Evolutionary conservation across 2,329 filamentous ascomycete species (phyloP).

Genomic region (Macrophomina tecta): DNA sequence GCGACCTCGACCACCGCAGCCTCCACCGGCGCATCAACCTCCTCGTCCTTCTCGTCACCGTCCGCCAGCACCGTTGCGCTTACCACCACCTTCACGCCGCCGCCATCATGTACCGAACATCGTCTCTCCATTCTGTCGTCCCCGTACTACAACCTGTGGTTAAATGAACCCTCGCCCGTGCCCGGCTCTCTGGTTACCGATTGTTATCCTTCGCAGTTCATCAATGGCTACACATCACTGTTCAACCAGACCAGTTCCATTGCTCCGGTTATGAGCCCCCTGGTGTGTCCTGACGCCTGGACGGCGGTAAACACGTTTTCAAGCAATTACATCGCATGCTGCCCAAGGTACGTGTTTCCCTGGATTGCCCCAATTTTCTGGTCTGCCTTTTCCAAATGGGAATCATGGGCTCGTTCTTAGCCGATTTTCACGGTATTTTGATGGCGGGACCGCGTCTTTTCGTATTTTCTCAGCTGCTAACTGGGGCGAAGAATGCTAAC

Average conservation of each 20-base stretch:
- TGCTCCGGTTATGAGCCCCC: conserved; percentile 37
- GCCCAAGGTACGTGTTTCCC: conserved; percentile 34
- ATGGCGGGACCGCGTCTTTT: no score
- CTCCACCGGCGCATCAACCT: background rate
- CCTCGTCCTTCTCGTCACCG: conserved; percentile 2
- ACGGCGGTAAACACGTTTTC: conserved; percentile 33
- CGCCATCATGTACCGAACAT: conserved; percentile 36
- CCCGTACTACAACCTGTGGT: conserved; percentile 36
- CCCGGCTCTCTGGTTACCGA: conserved; percentile 32
- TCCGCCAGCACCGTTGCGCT: conserved; percentile 26
- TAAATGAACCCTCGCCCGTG: conserved; percentile 37
- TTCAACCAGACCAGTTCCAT: conserved; percentile 32
- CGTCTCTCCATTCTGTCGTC: conserved; percentile 36
- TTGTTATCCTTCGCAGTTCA: conserved; percentile 38
- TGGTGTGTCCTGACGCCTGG: conserved; percentile 37
- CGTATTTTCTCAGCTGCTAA: no score
- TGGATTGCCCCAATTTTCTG: no score
- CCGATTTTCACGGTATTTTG: no score
- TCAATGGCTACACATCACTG: conserved; percentile 34
- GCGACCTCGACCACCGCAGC: conserved; percentile 7
- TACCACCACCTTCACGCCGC: conserved; percentile 37
- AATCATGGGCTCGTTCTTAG: no score
- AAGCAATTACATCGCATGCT: conserved; percentile 39
- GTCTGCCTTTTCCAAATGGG: no score
- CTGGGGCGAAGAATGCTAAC: background rate